Evolutionary conservation across 768 basidiomycete species (phyloP).

Genomic region (Suillus alpinus): DNA sequence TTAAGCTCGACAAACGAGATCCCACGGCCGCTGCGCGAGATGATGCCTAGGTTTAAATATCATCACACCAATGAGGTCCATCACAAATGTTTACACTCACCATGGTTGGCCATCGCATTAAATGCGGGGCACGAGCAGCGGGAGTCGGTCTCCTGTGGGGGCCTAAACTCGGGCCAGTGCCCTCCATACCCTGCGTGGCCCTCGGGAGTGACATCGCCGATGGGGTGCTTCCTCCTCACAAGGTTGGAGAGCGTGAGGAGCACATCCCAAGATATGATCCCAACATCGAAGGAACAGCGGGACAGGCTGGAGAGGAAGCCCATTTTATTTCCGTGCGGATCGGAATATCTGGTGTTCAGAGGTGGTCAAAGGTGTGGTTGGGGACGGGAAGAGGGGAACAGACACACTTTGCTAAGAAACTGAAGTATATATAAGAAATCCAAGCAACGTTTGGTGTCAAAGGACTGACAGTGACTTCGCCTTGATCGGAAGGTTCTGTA

Average conservation of each 20-base stretch:
- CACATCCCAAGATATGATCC: conserved; percentile 50
- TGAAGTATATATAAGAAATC: too few species aligned
- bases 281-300: conserved; percentile 5
- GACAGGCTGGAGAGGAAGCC: not conserved
- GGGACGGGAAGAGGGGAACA: too few species aligned
- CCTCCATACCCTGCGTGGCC: conserved; percentile 59
- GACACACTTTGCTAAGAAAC: too few species aligned
- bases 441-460: too few species aligned
- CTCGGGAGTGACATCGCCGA: conserved; percentile 54
- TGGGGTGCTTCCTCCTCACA: conserved; percentile 39
- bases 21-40: conserved; percentile 63
- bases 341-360: too few species aligned
- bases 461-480: too few species aligned
- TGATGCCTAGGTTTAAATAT: conserved; percentile 28
- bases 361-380: too few species aligned
- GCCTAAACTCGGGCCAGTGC: conserved; percentile 65
- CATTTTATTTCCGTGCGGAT: not conserved
- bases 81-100: conserved; percentile 31
- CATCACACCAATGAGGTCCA: not conserved
- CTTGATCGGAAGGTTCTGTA: too few species aligned
- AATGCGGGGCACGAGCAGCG: conserved; percentile 71
- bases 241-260: conserved; percentile 50
- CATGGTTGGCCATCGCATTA: conserved; percentile 84
- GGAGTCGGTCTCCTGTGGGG: conserved; percentile 62
- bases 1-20: conserved; percentile 57